Evolutionary conservation across 2,329 filamentous ascomycete species (phyloP).

Genomic region (Clonostachys chloroleuca): DNA sequence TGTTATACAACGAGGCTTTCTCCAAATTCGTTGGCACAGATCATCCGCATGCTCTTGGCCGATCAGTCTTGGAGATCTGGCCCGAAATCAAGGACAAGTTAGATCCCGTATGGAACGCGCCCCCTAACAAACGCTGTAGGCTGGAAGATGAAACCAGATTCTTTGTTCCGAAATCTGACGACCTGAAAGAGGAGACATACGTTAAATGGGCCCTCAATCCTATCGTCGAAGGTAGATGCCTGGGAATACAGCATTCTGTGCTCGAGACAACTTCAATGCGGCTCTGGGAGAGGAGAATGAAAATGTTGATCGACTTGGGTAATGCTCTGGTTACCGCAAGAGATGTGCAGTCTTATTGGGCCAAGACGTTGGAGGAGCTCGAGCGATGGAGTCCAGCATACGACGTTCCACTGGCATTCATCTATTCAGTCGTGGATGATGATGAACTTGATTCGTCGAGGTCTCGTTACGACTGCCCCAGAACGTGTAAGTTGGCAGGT

Average conservation of each 20-base stretch:
- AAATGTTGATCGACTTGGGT: constrained; percentile 43
- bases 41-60: constrained; percentile 60
- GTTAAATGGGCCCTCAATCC: constrained; percentile 43
- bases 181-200: constrained; percentile 39
- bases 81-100: constrained; percentile 42
- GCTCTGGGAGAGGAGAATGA: constrained; percentile 42
- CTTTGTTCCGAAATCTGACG: constrained; percentile 35
- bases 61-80: constrained; percentile 56
- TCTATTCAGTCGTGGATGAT: constrained; percentile 43
- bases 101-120: constrained; percentile 16
- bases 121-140: constrained; percentile 6
- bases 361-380: constrained; percentile 35
- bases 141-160: constrained; percentile 38
- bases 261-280: constrained; percentile 40
- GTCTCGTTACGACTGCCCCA: constrained; percentile 20
- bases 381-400: constrained; percentile 35
- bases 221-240: constrained; percentile 32
- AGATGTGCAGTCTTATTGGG: constrained; percentile 43
- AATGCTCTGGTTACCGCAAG: constrained; percentile 35
- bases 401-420: constrained; percentile 45
- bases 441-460: constrained; percentile 16
- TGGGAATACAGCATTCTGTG: constrained; percentile 42
- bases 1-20: constrained; percentile 66
- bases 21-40: constrained; percentile 58
- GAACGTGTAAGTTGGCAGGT: constrained; percentile 35